Evolutionary conservation across 306 rosid genomes (phyloP), one percentile per base, ranked within the genome.

Genomic region (Casuarina cunninghamiana): DNA sequence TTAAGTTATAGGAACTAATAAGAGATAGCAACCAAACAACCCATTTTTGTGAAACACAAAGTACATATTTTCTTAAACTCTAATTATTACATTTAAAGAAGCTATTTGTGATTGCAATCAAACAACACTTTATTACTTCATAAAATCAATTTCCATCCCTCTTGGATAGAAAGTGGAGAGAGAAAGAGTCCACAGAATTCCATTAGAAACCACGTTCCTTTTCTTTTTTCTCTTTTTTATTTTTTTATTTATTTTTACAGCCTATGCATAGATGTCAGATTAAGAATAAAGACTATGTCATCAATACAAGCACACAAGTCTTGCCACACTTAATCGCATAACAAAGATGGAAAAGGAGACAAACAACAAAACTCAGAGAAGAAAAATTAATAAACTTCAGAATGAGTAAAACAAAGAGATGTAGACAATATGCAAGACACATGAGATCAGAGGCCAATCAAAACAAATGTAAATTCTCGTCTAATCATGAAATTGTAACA

Each of bases 341-440:
- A 26, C 6, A n/a, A 41, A 82, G 54, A 80, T 17, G 69, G 69
- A 65, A 79, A 48, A 78, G 75, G 79, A 32, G 69, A 75, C 60
- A 83, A 68, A 81, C 26, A 53, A 66, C 2, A 81, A 48, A 70
- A 69, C 91, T 72, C 46, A 85, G 69, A 80, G 86, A 53, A 85
- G 76, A 74, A 58, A 69, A 82, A 71, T 76, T 17, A 21, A 76
- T 35, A 65, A 76, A 7, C 4, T 66, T 58, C 37, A 44, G 46
- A 69, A 60, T 7, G 48, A 66, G 50, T 2, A 3, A 19, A 53
- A 53, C 50, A 53, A 15, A 2, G 5, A 5, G 50, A 46, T 46
- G 3, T 12, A 53, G 6, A 53, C 16, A 53, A 53, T 53, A 13
- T 5, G 4, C 0, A 7, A 57, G 21, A 57, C 21, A 21, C 15